Base-by-base conservation (phyloP, 2,329 filamentous ascomycete genomes). In the Pseudogymnoascus sp. region DNA sequence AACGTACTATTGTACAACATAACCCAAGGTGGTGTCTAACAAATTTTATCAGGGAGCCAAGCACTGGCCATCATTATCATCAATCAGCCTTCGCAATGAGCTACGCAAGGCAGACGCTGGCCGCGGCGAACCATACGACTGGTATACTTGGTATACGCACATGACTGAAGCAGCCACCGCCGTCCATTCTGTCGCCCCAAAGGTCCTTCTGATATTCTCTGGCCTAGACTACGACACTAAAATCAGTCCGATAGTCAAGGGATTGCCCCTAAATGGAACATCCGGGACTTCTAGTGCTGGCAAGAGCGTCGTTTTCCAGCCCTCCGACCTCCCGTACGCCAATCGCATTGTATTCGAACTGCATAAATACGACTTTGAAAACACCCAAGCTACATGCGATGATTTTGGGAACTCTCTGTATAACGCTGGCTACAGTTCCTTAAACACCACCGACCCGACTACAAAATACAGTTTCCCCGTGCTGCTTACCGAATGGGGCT, bases 331-430 rank as follows among this genome's bases (percentile, higher is more conserved):
- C 65, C 59, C 63, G 1, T 79, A 73, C 61, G 64, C 68, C 0
- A 67, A 77, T 55, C 78, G 79, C 58, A 68, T 79, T 3, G 75
- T 77, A 0, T 70, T 79, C 3, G 77, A 80, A 61, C 64, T 80
- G 0, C 76, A 80, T 67, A 75, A 77, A 60, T 79, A 80, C 65
- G 37, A 39, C 18, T 39, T 39, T 10, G 70, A 76, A 12, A 74
- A 70, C 57, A 65, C 65, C 0, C 68, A 72, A 0, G 73, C 69
- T 0, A 69, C 68, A 34, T 78, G 76, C 59, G 66, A 66, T 12
- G 62, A 67, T 23, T 69, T 77, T 7, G 68, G 70, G 10, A 61
- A 64, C 26, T 68, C 68, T 3, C 62, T 79, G 0, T 71, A 72
- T 61, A 68, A 68, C 26, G 69, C 69, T 9, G 77, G 75, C 0